Evolutionary conservation across 495 filamentous ascomycete genomes (phyloP).

Genomic region (Penicillium riverlandense): DNA sequence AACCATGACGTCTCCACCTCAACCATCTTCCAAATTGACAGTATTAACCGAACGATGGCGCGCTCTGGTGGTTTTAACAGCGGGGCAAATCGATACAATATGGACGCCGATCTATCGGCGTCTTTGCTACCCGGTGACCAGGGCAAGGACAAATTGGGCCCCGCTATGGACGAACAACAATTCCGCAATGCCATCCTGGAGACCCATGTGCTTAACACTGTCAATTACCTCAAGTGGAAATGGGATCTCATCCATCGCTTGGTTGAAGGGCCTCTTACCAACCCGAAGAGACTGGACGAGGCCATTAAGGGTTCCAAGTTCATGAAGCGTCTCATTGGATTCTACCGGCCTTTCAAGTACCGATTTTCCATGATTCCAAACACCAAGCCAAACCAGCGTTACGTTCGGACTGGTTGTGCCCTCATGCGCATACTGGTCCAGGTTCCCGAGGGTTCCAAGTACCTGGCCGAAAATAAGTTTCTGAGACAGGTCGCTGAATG

Average conservation of each 20-base stretch:
- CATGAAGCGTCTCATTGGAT: slow-evolving; percentile 86
- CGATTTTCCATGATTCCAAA: slow-evolving; percentile 81
- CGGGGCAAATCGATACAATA: slow-evolving; percentile 31
- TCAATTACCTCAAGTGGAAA: slow-evolving; percentile 90
- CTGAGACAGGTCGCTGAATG: slow-evolving; percentile 91
- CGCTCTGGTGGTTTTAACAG: slow-evolving; percentile 52
- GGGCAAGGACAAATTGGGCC: slow-evolving; percentile 62
- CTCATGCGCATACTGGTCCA: slow-evolving; percentile 80
- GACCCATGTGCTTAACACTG: slow-evolving; percentile 74
- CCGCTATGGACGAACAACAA: slow-evolving; percentile 76
- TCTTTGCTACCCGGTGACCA: slow-evolving; percentile 46
- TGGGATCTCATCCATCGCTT: slow-evolving; percentile 88
- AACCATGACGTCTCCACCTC: slow-evolving; percentile 73
- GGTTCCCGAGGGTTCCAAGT: slow-evolving; percentile 72
- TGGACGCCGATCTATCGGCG: slow-evolving; percentile 40
- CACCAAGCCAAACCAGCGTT: slow-evolving; percentile 88
- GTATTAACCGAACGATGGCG: slow-evolving; percentile 88
- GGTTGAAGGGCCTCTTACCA: slow-evolving; percentile 90
- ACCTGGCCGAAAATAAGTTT: slow-evolving; percentile 86
- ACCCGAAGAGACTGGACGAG: slow-evolving; percentile 86
- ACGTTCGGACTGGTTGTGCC: slow-evolving; percentile 82
- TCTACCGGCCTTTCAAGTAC: slow-evolving; percentile 95
- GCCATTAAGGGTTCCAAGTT: slow-evolving; percentile 94
- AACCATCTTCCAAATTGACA: slow-evolving; percentile 94
- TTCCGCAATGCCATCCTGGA: slow-evolving; percentile 84